Evolutionary conservation across 371 early-diverging fungal species (phyloP), one percentile per base, ranked within the genome.

Genomic region (Rhizomucor pusillus): DNA sequence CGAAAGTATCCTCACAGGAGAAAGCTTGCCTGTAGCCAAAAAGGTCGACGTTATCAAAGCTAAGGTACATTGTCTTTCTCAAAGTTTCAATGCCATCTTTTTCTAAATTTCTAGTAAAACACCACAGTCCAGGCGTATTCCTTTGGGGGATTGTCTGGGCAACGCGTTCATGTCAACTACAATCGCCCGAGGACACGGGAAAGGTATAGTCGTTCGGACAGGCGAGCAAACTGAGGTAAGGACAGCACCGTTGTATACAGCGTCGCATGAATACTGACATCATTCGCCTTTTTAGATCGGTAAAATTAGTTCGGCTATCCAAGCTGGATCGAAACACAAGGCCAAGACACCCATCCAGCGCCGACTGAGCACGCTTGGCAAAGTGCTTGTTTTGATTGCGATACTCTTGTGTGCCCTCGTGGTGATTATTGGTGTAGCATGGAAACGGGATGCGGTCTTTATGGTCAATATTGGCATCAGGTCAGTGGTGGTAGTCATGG

Each of bases 1-100:
- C 44, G 95, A 93, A 69, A 84, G 90, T 20, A 78, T 93, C 33
- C 65, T 95, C 47, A 95, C 94, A 0, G 95, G 95, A 50, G 94
- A 95, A 71, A 79, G 87, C 43, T 63, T 93, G 18, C 88, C 91
- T 6, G 81, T 89, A 0, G 67, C 75, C 37, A 95, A 94, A 65
- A 79, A 66, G 18, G 56, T 63, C 33, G 59, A 69, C 1, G 69
- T 69, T 7, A 69, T 77, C 43, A 77, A 77, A 47, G 70, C 73
- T 1, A 69, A 70, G 50, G 77, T 77, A 65, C 23, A 52, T 18
- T 7, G 14, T 25, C 16, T 24, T 23, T 29, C 18, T 89, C 87
- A n/a, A n/a, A n/a, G n/a, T n/a, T n/a, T n/a, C n/a, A 3, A 12
- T 54, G 85, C 23, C 75, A 87, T 46, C 69, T 12, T 22, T 39